A percentile compares a stretch with the other conserved stretches of the same genome.
phyloP scores from a whole-genome alignment of 768 basidiomycete genomes.

The Agaricus sinodeliciosus region DNA sequence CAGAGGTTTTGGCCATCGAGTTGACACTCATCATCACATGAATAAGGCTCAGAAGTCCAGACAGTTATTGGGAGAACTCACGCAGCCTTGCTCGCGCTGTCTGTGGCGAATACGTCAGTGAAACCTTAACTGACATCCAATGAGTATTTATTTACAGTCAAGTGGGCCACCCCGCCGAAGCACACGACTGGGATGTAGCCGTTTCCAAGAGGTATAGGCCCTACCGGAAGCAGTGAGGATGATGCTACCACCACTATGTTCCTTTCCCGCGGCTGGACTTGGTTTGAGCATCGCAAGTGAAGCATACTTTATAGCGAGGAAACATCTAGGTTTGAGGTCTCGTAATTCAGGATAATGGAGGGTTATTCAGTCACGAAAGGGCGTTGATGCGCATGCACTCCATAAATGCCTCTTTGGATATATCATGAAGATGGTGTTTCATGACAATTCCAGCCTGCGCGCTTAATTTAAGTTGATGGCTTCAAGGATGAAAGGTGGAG shows the following conservation, averaged over 20 bases:
- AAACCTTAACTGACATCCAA: neutral
- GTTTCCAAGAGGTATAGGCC: conserved; percentile 16
- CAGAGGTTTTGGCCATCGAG: conserved; percentile 77
- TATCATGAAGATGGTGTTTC: conserved; percentile 37
- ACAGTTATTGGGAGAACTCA: conserved; percentile 29
- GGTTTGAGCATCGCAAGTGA: conserved; percentile 74
- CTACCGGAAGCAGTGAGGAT: conserved; percentile 80
- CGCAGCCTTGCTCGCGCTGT: conserved; percentile 93
- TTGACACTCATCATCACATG: conserved; percentile 55
- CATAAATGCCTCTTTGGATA: conserved; percentile 62
- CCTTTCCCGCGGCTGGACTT: conserved; percentile 64
- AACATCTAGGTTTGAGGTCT: conserved; percentile 49
- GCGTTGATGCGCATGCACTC: conserved; percentile 73
- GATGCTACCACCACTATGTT: conserved; percentile 69
- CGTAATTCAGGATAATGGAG: neutral
- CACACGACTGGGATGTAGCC: too few species aligned
- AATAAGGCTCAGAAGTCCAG: neutral
- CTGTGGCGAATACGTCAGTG: conserved; percentile 26
- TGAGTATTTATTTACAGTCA: conserved; percentile 53
- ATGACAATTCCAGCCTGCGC: conserved; percentile 63
- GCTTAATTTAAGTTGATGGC: neutral
- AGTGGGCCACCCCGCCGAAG: too few species aligned
- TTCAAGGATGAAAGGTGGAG: neutral
- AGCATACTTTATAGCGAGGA: conserved; percentile 83
- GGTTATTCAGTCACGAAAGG: conserved; percentile 35